Evolutionary conservation across 176 grass and related monocot species (phyloP).

Genomic region (Pharus latifolius): DNA sequence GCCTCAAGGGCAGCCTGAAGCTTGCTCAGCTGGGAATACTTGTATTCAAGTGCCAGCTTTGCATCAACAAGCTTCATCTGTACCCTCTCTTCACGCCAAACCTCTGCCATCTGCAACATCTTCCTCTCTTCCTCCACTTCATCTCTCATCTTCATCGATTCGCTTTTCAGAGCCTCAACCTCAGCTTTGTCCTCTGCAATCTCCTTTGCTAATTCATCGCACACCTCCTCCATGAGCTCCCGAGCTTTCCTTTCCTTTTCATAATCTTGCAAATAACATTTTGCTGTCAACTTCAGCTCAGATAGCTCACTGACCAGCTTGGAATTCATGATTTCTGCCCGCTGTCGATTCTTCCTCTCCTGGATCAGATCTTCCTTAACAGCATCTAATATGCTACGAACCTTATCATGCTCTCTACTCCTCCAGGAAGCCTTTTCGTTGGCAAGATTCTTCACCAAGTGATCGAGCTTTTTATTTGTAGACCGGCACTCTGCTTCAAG

Average conservation of each 20-base stretch:
- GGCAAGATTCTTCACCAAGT: constrained; percentile 35
- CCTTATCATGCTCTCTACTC: constrained; percentile 52
- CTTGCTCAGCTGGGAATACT: constrained; percentile 40
- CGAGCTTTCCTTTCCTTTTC: constrained; percentile 55
- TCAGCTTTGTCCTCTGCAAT: constrained; percentile 63
- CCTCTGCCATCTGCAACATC: constrained; percentile 69
- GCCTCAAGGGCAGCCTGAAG: constrained; percentile 35
- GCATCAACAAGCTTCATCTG: constrained; percentile 76
- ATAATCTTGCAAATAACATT: constrained; percentile 52
- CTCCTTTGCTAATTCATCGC: constrained; percentile 71
- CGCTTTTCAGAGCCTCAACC: constrained; percentile 40
- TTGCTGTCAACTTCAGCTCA: constrained; percentile 37
- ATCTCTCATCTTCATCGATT: constrained; percentile 45
- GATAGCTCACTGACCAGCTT: constrained; percentile 50
- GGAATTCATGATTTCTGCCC: constrained; percentile 48
- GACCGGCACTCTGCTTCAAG: constrained; percentile 47
- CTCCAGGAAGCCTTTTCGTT: constrained; percentile 56
- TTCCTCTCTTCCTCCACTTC: constrained; percentile 72
- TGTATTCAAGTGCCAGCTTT: constrained; percentile 57
- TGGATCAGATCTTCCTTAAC: constrained; percentile 50
- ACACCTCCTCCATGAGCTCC: constrained; percentile 70
- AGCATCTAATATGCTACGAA: constrained; percentile 40
- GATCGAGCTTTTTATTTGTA: constrained; percentile 52
- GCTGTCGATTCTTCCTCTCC: constrained; percentile 46
- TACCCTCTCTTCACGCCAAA: constrained; percentile 76